Evolutionary conservation across 2,329 filamentous ascomycete species (phyloP).

Genomic region (Rhinocladiella mackenziei): DNA sequence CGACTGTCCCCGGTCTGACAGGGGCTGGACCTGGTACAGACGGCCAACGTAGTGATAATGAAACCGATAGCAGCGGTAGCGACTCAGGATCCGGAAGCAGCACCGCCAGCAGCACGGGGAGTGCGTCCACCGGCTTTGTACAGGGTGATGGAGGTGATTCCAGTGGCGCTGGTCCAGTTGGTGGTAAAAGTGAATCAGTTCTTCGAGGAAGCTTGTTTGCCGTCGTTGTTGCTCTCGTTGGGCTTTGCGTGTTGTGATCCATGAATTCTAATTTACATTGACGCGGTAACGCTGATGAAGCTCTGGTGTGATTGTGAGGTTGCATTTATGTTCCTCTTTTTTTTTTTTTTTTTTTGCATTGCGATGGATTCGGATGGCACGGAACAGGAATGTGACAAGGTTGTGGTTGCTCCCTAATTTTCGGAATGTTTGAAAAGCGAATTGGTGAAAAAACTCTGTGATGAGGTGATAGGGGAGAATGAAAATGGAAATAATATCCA

Average conservation of each 20-base stretch:
- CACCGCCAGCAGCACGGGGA: slow-evolving; percentile 20
- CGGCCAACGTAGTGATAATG: slow-evolving; percentile 32
- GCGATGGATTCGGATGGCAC: too few species aligned
- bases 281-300: too few species aligned
- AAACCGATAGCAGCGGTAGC: slow-evolving; percentile 18
- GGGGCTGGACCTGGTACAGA: slow-evolving; percentile 45
- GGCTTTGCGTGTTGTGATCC: slow-evolving; percentile 41
- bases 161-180: slow-evolving; percentile 21
- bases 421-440: too few species aligned
- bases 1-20: slow-evolving; percentile 49
- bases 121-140: slow-evolving; percentile 29
- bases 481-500: too few species aligned
- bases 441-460: too few species aligned
- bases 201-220: slow-evolving; percentile 46
- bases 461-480: too few species aligned
- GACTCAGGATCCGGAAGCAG: slow-evolving; percentile 3
- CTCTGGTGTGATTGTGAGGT: too few species aligned
- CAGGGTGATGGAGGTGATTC: slow-evolving; percentile 24
- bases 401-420: too few species aligned
- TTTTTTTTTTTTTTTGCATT: too few species aligned
- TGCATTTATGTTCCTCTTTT: too few species aligned
- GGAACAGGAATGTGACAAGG: too few species aligned
- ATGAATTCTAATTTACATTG: too few species aligned
- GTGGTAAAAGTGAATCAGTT: slow-evolving; percentile 36
- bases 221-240: slow-evolving; percentile 45